Evolutionary conservation across 2,329 filamentous ascomycete genomes (phyloP), one percentile per base, ranked within the genome.

Genomic region (Claviceps capensis): DNA sequence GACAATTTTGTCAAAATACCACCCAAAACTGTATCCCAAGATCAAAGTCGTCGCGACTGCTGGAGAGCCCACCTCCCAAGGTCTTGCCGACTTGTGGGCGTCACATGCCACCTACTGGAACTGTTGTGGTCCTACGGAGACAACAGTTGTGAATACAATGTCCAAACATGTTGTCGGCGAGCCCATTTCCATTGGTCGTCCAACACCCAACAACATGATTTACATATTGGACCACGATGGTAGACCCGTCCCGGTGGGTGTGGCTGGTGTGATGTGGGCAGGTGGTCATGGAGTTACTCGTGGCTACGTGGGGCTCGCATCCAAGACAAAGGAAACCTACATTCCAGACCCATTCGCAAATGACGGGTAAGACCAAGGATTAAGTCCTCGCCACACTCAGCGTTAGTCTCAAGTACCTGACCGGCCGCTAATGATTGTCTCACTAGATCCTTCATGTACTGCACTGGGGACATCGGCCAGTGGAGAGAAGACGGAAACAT

Each of bases 71-170:
- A 76, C 70, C 9, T 65, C 67, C 6, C 66, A 71, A 59, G 58
- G 62, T 45, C 66, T 81, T n/a, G 77, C 77, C 5, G 77, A 81
- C 56, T 64, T 74, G 36, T 81, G 77, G 78, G 72, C 75, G 14
- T 64, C 68, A 3, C 62, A 71, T 50, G 69, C 66, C 26, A 70
- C 65, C 7, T 76, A 76, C 59, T 76, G 67, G 68, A 81, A 81
- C 63, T 74, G 75, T 56, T 81, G 77, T 58, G 78, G 78, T 2
- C 77, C 78, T 1, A 80, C 78, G 0, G 78, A 82, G 60, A 75
- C 77, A 14, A 81, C 75, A 1, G 78, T 81, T 49, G 69, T 81
- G 50, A 80, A 81, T 61, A 78, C 77, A 5, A 75, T 76, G 63
- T 72, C 76, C 50, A 65, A 66, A 41, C 77, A 81, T 58, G 59